Evolutionary conservation across 139 green algal species (phyloP).

Genomic region (Chlamydomonas applanata): DNA sequence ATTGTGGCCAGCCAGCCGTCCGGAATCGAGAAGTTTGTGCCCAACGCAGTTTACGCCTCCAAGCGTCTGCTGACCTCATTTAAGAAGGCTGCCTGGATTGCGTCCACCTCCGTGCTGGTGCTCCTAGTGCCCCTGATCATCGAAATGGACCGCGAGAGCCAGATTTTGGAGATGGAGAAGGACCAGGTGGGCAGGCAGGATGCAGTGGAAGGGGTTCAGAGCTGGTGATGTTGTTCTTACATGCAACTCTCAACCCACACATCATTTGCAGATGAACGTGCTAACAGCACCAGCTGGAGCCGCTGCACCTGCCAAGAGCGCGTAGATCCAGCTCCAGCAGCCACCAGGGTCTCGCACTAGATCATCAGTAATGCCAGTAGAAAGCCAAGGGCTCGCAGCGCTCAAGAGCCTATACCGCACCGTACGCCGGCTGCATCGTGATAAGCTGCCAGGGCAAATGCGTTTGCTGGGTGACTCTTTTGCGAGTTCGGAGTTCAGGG

Average conservation of each 20-base stretch:
- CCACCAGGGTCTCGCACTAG: background rate
- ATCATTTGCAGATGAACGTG: conserved; percentile 58
- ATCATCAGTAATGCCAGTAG: background rate
- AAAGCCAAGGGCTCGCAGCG: background rate
- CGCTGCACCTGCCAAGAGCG: background rate
- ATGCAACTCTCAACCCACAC: too few species aligned
- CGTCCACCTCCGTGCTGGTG: conserved; percentile 82
- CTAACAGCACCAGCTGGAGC: conserved; percentile 34
- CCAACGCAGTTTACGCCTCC: conserved; percentile 20
- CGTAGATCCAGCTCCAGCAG: background rate
- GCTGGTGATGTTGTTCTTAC: too few species aligned
- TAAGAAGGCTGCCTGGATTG: conserved; percentile 92
- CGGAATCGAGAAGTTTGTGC: too few species aligned
- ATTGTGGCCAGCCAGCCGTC: too few species aligned
- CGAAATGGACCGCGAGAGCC: conserved; percentile 93
- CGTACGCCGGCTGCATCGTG: conserved; percentile 66
- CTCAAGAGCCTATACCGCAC: conserved; percentile 51
- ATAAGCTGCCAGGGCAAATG: conserved; percentile 64
- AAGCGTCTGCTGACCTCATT: conserved; percentile 60
- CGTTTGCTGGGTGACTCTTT: conserved; percentile 69
- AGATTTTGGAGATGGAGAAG: conserved; percentile 82
- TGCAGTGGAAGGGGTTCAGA: too few species aligned
- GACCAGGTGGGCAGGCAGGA: conserved; percentile 19
- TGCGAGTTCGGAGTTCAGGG: conserved; percentile 59
- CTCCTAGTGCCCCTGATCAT: conserved; percentile 94